Base-by-base conservation (phyloP, 148 eudicot genomes). In the Silene conica region DNA sequence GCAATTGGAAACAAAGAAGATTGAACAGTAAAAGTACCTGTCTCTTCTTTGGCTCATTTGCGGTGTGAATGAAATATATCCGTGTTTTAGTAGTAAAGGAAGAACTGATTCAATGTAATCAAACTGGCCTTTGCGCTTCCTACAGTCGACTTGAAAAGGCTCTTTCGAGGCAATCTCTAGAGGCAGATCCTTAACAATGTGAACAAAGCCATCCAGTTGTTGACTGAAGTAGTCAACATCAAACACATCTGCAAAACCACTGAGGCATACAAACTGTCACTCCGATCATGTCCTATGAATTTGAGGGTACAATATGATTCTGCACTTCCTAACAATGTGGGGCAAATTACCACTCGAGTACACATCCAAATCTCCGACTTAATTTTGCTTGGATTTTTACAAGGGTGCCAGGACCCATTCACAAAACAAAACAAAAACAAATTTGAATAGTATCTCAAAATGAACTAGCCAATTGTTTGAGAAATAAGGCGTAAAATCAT, bases 211-310 rank as follows among this genome's bases (percentile, higher is more conserved):
- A 72, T 84, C 82, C 89, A 87, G 85, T 72, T 86, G 86, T 77
- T 84, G 83, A 68, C 90, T 87, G 87, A 92, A 95, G 87, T 87
- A 83, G 67, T 90, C 94, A 41, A 86, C 97, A 89, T 95, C 97
- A 84, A 92, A 95, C 55, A 95, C 89, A 90, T 95, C 99, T 84
- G 89, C 96, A 89, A 95, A 95, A 79, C 94, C 99, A 90, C 99
- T 95, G 87, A 67, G 28, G 58, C 52, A 54, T 34, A 62, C 57
- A 73, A 28, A 6, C n/a, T 34, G 77, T 78, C 77, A 75, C 58
- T 67, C 2, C 28, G 63, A 72, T 14, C 20, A 69, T 9, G 20
- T 20, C 56, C 20, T 2, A 12, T 3, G 63, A 58, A 67, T 56
- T 43, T 13, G 52, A 21, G 48, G 13, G 9, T 57, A 67, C 21